Evolutionary conservation across 139 green algal species (phyloP).

Genomic region (Yamagishiella unicocca): DNA sequence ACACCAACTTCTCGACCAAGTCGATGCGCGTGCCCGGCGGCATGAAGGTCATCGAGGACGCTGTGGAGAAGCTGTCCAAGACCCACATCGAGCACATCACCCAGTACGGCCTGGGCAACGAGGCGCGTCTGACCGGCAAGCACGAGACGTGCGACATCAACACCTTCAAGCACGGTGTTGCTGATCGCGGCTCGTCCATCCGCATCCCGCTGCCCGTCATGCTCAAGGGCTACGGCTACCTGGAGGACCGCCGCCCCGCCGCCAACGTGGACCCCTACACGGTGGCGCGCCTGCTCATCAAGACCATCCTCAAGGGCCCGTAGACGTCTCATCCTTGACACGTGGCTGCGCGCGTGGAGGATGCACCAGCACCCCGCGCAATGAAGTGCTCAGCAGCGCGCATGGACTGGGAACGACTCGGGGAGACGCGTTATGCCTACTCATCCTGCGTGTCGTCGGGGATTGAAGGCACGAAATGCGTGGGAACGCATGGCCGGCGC

Average conservation of each 20-base stretch:
- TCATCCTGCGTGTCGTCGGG: no score
- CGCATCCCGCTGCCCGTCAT: slow-evolving; percentile 89
- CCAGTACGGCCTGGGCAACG: slow-evolving; percentile 90
- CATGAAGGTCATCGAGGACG: slow-evolving; percentile 84
- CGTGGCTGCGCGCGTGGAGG: no score
- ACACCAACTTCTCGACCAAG: slow-evolving; percentile 95
- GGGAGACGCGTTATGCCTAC: no score
- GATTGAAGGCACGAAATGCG: no score
- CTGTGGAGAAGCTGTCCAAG: slow-evolving; percentile 90
- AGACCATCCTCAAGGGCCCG: slow-evolving; percentile 70
- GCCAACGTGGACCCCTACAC: slow-evolving; percentile 92
- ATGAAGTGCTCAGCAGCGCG: slow-evolving; percentile 11
- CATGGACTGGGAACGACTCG: no score
- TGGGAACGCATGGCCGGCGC: no score
- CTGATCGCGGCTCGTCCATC: slow-evolving; percentile 90
- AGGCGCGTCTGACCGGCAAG: slow-evolving; percentile 88
- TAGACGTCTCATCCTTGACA: not conserved
- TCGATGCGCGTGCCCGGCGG: slow-evolving; percentile 86
- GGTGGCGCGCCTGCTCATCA: slow-evolving; percentile 86
- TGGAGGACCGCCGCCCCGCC: slow-evolving; percentile 88
- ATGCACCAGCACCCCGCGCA: not conserved
- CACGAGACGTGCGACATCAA: slow-evolving; percentile 96
- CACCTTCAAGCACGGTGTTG: slow-evolving; percentile 81
- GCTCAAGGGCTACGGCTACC: slow-evolving; percentile 87
- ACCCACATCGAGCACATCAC: slow-evolving; percentile 53